A percentile compares a stretch with the other conserved stretches of the same genome.
Conservation (phyloP, 768 basidiomycete species). For the Psilocybe subaeruginosa region DNA sequence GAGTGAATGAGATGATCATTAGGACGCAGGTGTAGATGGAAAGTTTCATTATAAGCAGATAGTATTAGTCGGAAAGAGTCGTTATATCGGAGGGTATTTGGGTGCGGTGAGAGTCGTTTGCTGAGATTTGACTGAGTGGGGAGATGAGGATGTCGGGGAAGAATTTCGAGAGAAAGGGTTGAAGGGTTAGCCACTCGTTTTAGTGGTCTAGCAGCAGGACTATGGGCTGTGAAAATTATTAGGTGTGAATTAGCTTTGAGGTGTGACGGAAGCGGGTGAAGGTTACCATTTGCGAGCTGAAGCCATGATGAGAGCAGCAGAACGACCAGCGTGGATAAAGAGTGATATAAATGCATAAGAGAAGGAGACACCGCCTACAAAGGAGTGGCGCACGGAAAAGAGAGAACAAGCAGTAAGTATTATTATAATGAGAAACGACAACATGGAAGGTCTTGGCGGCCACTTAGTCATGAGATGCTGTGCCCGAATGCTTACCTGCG, state of each 20-base stretch:
- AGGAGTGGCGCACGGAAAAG: slow-evolving; percentile 9
- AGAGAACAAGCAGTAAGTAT: not conserved
- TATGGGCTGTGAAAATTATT: slow-evolving; percentile 42
- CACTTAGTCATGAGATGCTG: slow-evolving; percentile 15
- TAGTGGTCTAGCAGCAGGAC: slow-evolving; percentile 47
- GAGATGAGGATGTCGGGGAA: slow-evolving; percentile 44
- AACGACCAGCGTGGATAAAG: slow-evolving; percentile 49
- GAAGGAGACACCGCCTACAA: slow-evolving; percentile 28
- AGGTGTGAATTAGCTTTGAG: slow-evolving; percentile 3
- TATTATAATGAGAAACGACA: not conserved
- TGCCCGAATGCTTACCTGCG: slow-evolving; percentile 19
- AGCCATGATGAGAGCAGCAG: slow-evolving; percentile 38
- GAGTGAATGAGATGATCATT: slow-evolving; percentile 82
- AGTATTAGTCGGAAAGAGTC: slow-evolving; percentile 75
- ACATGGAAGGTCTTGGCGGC: slow-evolving; percentile 10
- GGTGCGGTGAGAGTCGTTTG: slow-evolving; percentile 38
- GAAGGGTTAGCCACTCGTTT: slow-evolving; percentile 53
- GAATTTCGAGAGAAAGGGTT: slow-evolving; percentile 56
- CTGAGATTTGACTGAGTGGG: slow-evolving; percentile 23
- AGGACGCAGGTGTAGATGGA: slow-evolving; percentile 75
- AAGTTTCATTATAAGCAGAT: slow-evolving; percentile 65
- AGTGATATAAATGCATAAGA: slow-evolving; percentile 37
- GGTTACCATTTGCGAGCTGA: slow-evolving; percentile 33
- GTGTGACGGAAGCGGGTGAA: slow-evolving; percentile 3
- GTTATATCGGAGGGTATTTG: slow-evolving; percentile 59